Base-by-base conservation (phyloP, 306 rosid species). In the Oxytropis ochrocephala region DNA sequence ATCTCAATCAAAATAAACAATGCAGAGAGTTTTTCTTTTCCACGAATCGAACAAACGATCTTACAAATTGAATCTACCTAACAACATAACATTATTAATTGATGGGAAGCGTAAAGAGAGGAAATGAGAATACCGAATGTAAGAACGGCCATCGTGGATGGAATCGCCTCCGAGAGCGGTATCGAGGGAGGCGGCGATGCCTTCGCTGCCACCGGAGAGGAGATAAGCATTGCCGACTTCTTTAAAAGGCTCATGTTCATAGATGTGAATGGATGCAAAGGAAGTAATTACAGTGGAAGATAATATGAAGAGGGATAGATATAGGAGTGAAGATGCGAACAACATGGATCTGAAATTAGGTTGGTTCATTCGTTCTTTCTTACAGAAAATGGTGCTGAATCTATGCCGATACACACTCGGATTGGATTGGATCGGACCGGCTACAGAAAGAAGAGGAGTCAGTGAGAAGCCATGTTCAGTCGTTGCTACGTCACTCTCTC, bases 191-290 rank as follows among this genome's bases (percentile, higher is more conserved):
- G 95, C 84, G 58, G 74, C 58, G 72, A 94, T 74, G 43, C 95
- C 98, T 84, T 94, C 98, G 74, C 98, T 94, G 59, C 98, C 98
- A 55, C 96, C 97, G 82, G 97, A 83, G 82, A 94, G 89, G 79
- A 94, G 97, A 75, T 79, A 85, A 54, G 96, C 79, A 71, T 88
- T 94, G 71, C 97, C 97, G 46, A 94, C 85, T 30, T 94, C 98
- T 39, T 17, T 67, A 83, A 94, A 94, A 30, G 77, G 17, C 43
- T 88, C 81, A 18, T 73, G 75, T 67, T 81, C 46, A 85, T 94
- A 94, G 85, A 79, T 42, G 75, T 94, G 98, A 42, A 90, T 85
- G 17, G 98, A 94, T 5, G 98, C 98, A 42, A 78, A 46, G 54
- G 82, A 27, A 0, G 80, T 74, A 50, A 82, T 39, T 19, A 72